A percentile compares a stretch with the other conserved stretches of the same genome.
Conservation (phyloP, 345 rosid species). For the Aquilaria malaccensis region DNA sequence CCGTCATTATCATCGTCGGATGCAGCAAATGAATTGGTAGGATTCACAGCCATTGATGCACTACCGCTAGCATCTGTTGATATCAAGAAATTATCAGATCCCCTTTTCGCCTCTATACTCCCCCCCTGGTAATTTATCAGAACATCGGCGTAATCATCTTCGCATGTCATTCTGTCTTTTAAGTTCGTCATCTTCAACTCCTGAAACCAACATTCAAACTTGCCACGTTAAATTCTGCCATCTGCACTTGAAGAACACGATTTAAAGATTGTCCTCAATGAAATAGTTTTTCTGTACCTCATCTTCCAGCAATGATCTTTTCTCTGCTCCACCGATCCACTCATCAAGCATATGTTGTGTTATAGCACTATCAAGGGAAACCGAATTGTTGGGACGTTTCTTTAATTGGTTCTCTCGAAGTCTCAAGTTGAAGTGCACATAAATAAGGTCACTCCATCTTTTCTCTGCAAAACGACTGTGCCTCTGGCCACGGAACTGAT, state of each 20-base stretch:
- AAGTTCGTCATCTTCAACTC: not conserved
- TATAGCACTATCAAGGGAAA: slow-evolving; percentile 18
- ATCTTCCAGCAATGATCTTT: slow-evolving; percentile 18
- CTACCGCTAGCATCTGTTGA: slow-evolving; percentile 6
- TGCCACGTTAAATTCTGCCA: not conserved
- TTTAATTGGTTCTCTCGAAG: slow-evolving; percentile 26
- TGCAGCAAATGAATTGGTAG: slow-evolving; percentile 12
- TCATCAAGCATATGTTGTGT: slow-evolving; percentile 17
- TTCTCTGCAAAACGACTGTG: slow-evolving; percentile 22
- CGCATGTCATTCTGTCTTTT: slow-evolving; percentile 16
- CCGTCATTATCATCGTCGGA: slow-evolving; percentile 9
- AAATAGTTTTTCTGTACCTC: slow-evolving; percentile 13
- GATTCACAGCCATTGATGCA: slow-evolving; percentile 13
- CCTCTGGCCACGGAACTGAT: slow-evolving; percentile 17
- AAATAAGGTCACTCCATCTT: slow-evolving; percentile 20
- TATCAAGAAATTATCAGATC: slow-evolving; percentile 10
- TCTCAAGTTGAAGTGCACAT: slow-evolving; percentile 30
- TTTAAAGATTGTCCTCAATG: not conserved
- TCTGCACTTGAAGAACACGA: not conserved
- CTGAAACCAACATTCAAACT: slow-evolving; percentile 6
- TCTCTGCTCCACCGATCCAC: slow-evolving; percentile 24
- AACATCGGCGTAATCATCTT: slow-evolving; percentile 11
- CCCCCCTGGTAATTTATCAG: slow-evolving; percentile 18
- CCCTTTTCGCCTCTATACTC: slow-evolving; percentile 10
- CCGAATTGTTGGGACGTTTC: slow-evolving; percentile 14